Evolutionary conservation across 192 early-diverging fungal genomes (phyloP).

Genomic region (Mortierella hygrophila): DNA sequence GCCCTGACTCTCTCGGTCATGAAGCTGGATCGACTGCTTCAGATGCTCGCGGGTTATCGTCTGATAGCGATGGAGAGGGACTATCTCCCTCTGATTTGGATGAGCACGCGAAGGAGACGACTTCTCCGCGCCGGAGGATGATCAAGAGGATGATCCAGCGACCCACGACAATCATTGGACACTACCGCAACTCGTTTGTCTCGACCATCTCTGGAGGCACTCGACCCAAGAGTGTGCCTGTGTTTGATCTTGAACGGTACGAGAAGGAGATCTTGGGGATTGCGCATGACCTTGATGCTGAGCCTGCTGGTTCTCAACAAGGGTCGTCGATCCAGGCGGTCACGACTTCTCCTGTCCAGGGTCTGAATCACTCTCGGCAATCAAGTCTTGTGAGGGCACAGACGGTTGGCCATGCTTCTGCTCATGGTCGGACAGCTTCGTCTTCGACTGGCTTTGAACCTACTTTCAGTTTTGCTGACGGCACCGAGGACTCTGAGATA

Average conservation of each 20-base stretch:
- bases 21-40: not conserved
- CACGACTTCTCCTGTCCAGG: too few relatives aligned
- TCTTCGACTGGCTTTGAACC: conserved; percentile 1
- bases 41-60: not conserved
- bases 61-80: not conserved
- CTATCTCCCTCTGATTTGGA: not conserved
- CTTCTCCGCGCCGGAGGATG: not conserved
- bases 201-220: conserved; percentile 3
- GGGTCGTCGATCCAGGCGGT: not conserved
- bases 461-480: not conserved
- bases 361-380: not conserved
- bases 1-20: not conserved
- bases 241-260: conserved; percentile 43
- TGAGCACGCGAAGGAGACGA: not conserved
- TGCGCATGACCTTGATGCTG: not conserved
- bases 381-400: conserved; percentile 4
- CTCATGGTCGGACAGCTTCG: not conserved
- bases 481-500: not conserved
- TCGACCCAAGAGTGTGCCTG: conserved; percentile 32
- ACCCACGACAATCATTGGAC: conserved; percentile 39
- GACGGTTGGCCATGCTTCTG: not conserved
- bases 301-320: not conserved
- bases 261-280: conserved; percentile 38
- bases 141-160: conserved; percentile 13
- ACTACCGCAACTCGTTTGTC: conserved; percentile 13